These are phyloP conservation scores for Trichoderma gracile DNA, from an alignment of 2,329 filamentous ascomycete genomes.

Conservation along the genomic window DNA sequence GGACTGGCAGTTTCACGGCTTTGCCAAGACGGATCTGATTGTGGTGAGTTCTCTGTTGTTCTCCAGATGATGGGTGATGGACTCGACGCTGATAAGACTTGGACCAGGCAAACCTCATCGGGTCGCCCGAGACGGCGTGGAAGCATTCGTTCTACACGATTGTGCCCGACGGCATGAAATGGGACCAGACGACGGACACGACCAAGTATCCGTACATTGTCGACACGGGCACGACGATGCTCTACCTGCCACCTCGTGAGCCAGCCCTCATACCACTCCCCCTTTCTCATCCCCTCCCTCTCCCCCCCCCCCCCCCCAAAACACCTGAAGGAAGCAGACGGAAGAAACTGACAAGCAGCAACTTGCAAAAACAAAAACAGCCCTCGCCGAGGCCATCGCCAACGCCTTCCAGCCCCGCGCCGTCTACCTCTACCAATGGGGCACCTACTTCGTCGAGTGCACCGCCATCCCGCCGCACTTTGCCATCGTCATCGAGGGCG, in stretches of 20 bases:
- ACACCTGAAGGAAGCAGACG: no score
- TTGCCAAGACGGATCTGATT: constrained; percentile 46
- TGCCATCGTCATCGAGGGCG: constrained; percentile 47
- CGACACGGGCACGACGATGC: constrained; percentile 55
- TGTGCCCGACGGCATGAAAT: constrained; percentile 50
- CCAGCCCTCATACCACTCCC: no score
- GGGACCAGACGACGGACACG: constrained; percentile 44
- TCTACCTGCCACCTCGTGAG: constrained; percentile 52
- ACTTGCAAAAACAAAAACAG: no score
- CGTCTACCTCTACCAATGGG: constrained; percentile 49
- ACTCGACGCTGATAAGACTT: not conserved
- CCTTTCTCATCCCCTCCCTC: no score
- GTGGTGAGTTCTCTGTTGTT: constrained; percentile 47
- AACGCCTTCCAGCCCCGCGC: constrained; percentile 49
- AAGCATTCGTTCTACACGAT: constrained; percentile 56
- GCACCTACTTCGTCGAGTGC: constrained; percentile 52
- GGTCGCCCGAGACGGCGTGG: constrained; percentile 43
- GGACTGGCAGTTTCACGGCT: constrained; percentile 34
- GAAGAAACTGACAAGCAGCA: no score
- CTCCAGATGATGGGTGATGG: not conserved
- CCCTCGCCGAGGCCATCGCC: constrained; percentile 51
- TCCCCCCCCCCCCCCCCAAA: no score
- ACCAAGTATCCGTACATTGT: constrained; percentile 52
- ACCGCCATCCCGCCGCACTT: constrained; percentile 49
- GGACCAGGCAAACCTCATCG: constrained; percentile 47